Evolutionary conservation across 768 basidiomycete genomes (phyloP), one percentile per base, ranked within the genome.

Genomic region (Austroboletus festivus): DNA sequence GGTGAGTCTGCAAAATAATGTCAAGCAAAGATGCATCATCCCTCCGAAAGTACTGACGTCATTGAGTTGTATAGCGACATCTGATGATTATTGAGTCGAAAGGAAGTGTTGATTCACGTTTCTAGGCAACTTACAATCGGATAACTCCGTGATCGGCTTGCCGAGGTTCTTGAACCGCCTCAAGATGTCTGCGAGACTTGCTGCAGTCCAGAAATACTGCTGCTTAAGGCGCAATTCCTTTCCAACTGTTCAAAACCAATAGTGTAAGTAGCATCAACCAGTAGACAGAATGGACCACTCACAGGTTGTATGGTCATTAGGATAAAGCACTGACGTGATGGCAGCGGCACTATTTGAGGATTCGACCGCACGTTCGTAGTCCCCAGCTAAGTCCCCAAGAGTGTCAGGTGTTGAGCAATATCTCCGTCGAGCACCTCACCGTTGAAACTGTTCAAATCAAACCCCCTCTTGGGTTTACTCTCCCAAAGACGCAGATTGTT

Each of bases 361-460:
- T 57, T 88, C 86, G 21, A 98, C 87, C 3, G 93, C 90, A 38
- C 74, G 82, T 61, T 93, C 92, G 64, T 98, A 98, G 68, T 95
- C 85, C 38, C 95, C 95, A 51, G 92, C 91, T 91, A 52, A 20
- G 44, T 19, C n/a, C n/a, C n/a, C 15, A 24, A 33, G 26, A 11
- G 3, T 1, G 37, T 60, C 44, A 62, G 47, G 12, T n/a, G 42
- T 47, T 6, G 13, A 1, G 6, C 3, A 4, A 6, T 11, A 18
- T 21, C 7, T 4, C 23, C 19, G 10, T 18, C 30, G 11, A 4
- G 15, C 7, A 15, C 7, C 71, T 46, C 52, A 89, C 89, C 90
- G 63, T 98, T 98, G 81, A 97, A 98, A 39, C 87, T 89, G 67
- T 93, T 88, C 55, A 97, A 68, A 69, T 97, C 93, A 63, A 97